These are phyloP conservation scores for Sordariomycetes sp. DNA, from an alignment of 2,329 filamentous ascomycete genomes.

Conservation along the genomic window DNA sequence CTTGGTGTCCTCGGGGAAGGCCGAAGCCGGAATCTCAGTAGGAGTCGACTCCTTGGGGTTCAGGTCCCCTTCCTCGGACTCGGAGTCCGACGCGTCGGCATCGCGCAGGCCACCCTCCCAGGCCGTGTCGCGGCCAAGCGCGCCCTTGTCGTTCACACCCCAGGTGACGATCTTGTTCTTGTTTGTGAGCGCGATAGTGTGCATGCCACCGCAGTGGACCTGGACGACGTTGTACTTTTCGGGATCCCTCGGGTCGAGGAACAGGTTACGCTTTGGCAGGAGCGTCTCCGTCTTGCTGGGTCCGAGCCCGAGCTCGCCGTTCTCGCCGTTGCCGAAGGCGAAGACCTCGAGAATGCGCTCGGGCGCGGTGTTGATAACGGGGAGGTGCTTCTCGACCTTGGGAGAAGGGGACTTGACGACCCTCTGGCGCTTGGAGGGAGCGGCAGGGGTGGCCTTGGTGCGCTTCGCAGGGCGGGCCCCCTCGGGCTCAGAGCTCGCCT, in stretches of 20 bases:
- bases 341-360: slow-evolving; percentile 59
- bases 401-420: slow-evolving; percentile 9
- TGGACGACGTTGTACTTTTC: slow-evolving; percentile 66
- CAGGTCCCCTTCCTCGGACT: slow-evolving; percentile 46
- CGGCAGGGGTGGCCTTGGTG: slow-evolving; percentile 5
- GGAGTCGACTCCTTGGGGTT: slow-evolving; percentile 67
- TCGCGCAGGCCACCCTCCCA: slow-evolving; percentile 56
- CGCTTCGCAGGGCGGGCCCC: slow-evolving; percentile 1
- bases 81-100: slow-evolving; percentile 37
- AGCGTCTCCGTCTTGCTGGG: slow-evolving; percentile 50
- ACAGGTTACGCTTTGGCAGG: slow-evolving; percentile 59
- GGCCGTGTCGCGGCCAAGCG: slow-evolving; percentile 62
- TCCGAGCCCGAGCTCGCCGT: slow-evolving; percentile 76
- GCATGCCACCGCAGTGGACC: slow-evolving; percentile 73
- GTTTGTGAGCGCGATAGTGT: slow-evolving; percentile 63
- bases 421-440: slow-evolving; percentile 27
- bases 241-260: slow-evolving; percentile 55
- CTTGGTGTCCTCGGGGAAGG: slow-evolving; percentile 49
- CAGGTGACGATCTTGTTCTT: slow-evolving; percentile 77
- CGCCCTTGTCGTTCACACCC: slow-evolving; percentile 81
- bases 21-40: slow-evolving; percentile 42
- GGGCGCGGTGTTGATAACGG: slow-evolving; percentile 50
- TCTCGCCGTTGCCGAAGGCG: slow-evolving; percentile 69
- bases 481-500: slow-evolving; percentile 5
- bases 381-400: slow-evolving; percentile 3